Base-by-base conservation (phyloP, 2,329 filamentous ascomycete genomes). In the Tolypocladium cylindrosporum region DNA sequence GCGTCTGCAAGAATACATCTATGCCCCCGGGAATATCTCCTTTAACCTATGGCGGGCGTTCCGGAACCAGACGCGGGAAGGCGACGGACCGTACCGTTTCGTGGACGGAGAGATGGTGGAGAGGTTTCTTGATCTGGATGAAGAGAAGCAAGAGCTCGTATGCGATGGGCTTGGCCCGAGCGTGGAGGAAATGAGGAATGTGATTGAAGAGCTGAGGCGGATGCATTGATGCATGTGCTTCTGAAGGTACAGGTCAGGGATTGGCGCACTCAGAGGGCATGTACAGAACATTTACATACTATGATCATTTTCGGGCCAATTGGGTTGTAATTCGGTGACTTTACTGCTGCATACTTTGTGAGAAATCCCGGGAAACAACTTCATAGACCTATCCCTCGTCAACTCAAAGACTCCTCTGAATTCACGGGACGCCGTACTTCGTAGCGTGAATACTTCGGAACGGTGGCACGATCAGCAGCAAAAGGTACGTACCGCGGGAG, bases 31-130 rank as follows among this genome's bases (percentile, higher is more conserved):
- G 0, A 77, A 86, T 54, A 82, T 96, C 54, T 79, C 86, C 0
- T 97, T 96, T 71, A 82, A 85, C 43, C 77, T 80, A 27, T 99
- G 90, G 75, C 83, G 94, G n/a, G 88, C 88, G 0, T 96, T 93
- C 75, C 85, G 85, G 60, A 95, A 85, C 57, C 78, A 84, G 31
- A 83, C 89, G 59, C 82, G 84, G 0, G 86, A 88, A 3, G 89
- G 88, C 0, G 86, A 89, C 0, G 90, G 88, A 43, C 93, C 94
- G 0, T 89, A 85, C 67, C 81, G 93, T 1, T 97, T 97, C 66
- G 83, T 99, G 14, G 94, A 99, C 67, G 94, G 93, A 0, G 93
- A 97, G 69, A 77, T 97, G 66, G 79, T 99, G 14, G 93, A 97
- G 74, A 74, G 84, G 55, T 97, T 97, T 68, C 72, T 97, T 63